Percentiles rank a stretch among this genome's conserved stretches.
Evolutionary conservation across 2,329 filamentous ascomycete genomes (phyloP).

Genomic region (Alternaria consortialis): DNA sequence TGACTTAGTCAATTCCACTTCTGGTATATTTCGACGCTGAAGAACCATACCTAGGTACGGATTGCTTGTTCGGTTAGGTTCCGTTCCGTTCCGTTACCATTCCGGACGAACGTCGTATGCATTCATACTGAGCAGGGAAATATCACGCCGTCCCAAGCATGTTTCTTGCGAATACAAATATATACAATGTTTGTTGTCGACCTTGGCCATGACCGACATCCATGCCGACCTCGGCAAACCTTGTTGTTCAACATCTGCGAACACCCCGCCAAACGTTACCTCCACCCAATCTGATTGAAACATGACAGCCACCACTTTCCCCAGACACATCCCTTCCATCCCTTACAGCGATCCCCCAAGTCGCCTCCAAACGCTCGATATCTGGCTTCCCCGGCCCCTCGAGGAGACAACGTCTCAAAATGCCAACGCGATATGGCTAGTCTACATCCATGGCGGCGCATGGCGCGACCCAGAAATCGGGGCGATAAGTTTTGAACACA

Average conservation of each 20-base stretch:
- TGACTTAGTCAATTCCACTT: too few species aligned
- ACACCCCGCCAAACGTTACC: constrained; percentile 26
- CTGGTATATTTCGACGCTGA: too few species aligned
- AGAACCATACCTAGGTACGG: background rate
- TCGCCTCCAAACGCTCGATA: constrained; percentile 54
- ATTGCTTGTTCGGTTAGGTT: background rate
- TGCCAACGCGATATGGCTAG: constrained; percentile 43
- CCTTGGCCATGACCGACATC: background rate
- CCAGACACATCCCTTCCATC: constrained; percentile 30
- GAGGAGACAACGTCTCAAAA: constrained; percentile 15
- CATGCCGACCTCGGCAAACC: background rate
- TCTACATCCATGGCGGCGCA: constrained; percentile 61
- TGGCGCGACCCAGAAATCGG: constrained; percentile 59
- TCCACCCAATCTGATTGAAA: constrained; percentile 15
- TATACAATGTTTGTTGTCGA: background rate
- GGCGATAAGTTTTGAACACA: constrained; percentile 45
- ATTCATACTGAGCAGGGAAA: background rate
- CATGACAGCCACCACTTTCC: constrained; percentile 29
- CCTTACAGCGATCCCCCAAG: constrained; percentile 39
- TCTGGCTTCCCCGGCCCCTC: constrained; percentile 52
- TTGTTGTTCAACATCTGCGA: background rate
- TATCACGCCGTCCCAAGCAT: background rate
- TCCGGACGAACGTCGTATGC: background rate
- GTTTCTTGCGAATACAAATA: background rate
- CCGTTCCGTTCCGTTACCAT: background rate